phyloP scores from a whole-genome alignment of 192 early-diverging fungal species.

The Linnemannia zychae region DNA sequence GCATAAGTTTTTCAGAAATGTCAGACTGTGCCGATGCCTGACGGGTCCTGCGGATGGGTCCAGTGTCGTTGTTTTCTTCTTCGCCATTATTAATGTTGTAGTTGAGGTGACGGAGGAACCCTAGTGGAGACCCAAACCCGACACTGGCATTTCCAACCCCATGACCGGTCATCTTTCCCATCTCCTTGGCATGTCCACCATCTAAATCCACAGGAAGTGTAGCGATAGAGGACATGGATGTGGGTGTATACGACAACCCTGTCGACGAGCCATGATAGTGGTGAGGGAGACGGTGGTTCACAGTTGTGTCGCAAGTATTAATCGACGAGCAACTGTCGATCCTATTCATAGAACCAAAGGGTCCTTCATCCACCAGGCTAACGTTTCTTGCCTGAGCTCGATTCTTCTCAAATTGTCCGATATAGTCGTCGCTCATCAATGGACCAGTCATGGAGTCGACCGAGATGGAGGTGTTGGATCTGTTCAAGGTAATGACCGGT shows the following conservation, averaged over 20 bases:
- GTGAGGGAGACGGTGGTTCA: not conserved
- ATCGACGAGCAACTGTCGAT: not conserved
- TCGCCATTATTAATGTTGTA: no score
- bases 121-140: not conserved
- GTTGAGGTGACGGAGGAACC: not conserved
- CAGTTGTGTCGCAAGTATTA: constrained; percentile 9
- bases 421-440: constrained; percentile 27
- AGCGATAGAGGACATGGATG: not conserved
- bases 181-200: not conserved
- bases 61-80: not conserved
- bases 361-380: not conserved
- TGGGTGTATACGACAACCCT: not conserved
- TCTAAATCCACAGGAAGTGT: not conserved
- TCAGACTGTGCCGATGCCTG: constrained; percentile 13
- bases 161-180: not conserved
- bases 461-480: not conserved
- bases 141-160: not conserved
- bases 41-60: not conserved
- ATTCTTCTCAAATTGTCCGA: constrained; percentile 39
- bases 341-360: not conserved
- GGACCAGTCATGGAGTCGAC: constrained; percentile 22
- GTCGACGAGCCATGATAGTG: not conserved
- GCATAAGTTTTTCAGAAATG: constrained; percentile 40
- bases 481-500: not conserved
- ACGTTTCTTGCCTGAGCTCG: constrained; percentile 8